phyloP scores from a whole-genome alignment of 495 filamentous ascomycete species.

The Staphylotrichum longicolle region DNA sequence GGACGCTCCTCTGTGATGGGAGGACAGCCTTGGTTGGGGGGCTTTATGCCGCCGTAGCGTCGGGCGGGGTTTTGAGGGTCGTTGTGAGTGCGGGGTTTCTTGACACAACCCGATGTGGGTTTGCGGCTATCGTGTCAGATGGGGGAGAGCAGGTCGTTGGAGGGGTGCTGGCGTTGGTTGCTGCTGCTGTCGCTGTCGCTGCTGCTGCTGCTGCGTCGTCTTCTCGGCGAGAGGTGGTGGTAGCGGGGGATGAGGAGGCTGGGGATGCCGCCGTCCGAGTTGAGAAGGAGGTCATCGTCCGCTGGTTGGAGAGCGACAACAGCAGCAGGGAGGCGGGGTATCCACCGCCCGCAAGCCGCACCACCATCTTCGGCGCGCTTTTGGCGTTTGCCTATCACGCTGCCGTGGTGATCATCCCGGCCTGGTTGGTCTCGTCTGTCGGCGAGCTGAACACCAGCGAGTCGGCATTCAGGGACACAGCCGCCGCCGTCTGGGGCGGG shows the following conservation, averaged over 20 bases:
- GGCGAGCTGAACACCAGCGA: conserved; percentile 37
- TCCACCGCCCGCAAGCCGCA: neutral
- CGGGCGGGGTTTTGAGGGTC: too few species aligned
- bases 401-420: conserved; percentile 72
- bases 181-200: neutral
- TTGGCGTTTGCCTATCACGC: conserved; percentile 85
- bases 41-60: too few species aligned
- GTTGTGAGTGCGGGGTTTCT: too few species aligned
- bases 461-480: conserved; percentile 28
- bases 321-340: neutral
- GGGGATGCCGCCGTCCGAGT: too few species aligned
- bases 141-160: neutral
- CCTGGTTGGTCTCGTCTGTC: conserved; percentile 71
- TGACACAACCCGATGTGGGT: neutral
- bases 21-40: too few species aligned
- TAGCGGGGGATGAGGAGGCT: too few species aligned
- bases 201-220: too few species aligned
- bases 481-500: conserved; percentile 57
- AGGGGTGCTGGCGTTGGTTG: neutral
- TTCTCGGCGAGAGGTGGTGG: too few species aligned
- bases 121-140: neutral
- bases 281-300: too few species aligned
- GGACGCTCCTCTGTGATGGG: too few species aligned
- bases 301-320: too few species aligned
- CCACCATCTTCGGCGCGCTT: conserved; percentile 58